Percentiles rank a stretch among this genome's conserved stretches.
Evolutionary conservation across 306 rosid genomes (phyloP).

Genomic region (Cajanus cajan): DNA sequence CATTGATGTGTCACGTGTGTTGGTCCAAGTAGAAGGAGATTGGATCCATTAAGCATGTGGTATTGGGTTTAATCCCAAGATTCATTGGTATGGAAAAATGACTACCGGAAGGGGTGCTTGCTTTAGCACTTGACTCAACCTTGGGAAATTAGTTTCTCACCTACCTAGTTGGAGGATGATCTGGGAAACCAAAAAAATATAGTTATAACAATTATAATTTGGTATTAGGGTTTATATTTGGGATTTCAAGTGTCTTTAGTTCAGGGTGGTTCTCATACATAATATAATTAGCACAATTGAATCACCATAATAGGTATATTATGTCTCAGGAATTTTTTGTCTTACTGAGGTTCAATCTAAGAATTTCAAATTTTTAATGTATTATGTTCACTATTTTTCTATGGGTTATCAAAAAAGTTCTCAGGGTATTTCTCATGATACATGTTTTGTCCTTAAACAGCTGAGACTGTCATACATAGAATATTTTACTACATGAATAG

Average conservation of each 20-base stretch:
- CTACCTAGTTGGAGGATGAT: neutral
- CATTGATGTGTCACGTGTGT: neutral
- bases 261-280: neutral
- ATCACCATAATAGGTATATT: neutral
- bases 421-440: conserved; percentile 32
- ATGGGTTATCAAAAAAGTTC: neutral
- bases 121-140: neutral
- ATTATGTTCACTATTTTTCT: neutral
- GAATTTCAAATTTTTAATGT: neutral
- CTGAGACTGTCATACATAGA: conserved; percentile 64
- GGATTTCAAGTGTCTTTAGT: neutral
- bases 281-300: neutral
- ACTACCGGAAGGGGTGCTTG: neutral
- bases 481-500: conserved; percentile 64
- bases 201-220: neutral
- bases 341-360: neutral
- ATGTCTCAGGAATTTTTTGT: neutral
- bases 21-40: neutral
- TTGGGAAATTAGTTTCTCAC: neutral
- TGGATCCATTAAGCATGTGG: neutral
- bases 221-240: neutral
- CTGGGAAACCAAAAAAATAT: neutral
- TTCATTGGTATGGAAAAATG: neutral
- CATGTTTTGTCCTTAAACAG: conserved; percentile 46
- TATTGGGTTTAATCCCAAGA: neutral